Percentiles rank a stretch among this genome's conserved stretches.
phyloP scores from a whole-genome alignment of 768 basidiomycete genomes.

The Hygrocybe punicea region DNA sequence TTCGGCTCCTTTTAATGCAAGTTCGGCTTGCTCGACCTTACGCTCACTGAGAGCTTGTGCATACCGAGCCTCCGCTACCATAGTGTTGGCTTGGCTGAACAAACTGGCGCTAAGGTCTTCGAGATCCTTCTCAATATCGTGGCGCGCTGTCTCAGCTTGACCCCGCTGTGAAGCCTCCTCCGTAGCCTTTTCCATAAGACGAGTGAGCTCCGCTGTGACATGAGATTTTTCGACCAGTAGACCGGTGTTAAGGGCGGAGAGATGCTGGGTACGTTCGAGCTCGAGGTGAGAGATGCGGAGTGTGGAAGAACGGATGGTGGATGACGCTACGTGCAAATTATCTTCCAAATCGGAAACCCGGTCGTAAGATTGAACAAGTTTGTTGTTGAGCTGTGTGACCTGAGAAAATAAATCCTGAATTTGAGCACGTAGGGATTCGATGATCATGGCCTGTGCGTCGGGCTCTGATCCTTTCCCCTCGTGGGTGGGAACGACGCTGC shows the following conservation, averaged over 20 bases:
- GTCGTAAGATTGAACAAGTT: conserved; percentile 90
- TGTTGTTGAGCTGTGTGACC: conserved; percentile 85
- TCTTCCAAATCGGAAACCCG: conserved; percentile 92
- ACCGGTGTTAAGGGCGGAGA: conserved; percentile 87
- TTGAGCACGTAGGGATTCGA: conserved; percentile 73
- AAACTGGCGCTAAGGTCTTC: conserved; percentile 89
- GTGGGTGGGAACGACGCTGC: conserved; percentile 52
- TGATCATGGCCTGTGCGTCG: conserved; percentile 81
- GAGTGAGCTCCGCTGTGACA: conserved; percentile 86
- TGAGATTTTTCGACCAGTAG: conserved; percentile 87
- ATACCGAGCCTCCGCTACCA: conserved; percentile 93
- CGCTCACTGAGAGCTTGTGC: conserved; percentile 62
- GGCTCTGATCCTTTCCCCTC: neutral
- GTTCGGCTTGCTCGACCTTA: conserved; percentile 73
- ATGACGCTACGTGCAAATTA: conserved; percentile 65
- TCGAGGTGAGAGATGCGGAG: conserved; percentile 77
- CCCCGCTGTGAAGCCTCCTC: conserved; percentile 91
- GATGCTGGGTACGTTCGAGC: conserved; percentile 79
- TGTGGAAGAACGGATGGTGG: conserved; percentile 55
- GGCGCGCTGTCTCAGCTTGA: conserved; percentile 80
- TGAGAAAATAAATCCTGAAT: conserved; percentile 86
- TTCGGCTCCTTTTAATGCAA: conserved; percentile 76
- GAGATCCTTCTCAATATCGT: conserved; percentile 86
- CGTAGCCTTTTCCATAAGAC: conserved; percentile 92
- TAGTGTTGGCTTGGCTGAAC: conserved; percentile 91